phyloP scores from a whole-genome alignment of 345 rosid genomes.

The Durio zibethinus region DNA sequence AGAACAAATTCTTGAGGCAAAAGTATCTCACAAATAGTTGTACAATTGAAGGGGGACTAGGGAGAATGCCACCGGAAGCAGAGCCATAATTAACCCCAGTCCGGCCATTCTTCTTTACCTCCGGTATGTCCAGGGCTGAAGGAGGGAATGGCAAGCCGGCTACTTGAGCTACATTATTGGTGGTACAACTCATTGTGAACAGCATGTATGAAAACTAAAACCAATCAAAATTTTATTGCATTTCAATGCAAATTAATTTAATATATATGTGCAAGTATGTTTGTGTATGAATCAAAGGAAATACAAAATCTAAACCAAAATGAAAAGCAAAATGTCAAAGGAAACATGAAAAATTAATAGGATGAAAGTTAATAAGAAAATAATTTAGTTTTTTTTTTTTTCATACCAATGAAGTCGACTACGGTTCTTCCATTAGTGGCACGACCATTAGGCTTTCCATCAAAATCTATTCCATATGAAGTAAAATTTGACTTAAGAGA shows the following conservation, averaged over 20 bases:
- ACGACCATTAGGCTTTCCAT: not conserved
- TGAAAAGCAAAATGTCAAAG: too few species aligned
- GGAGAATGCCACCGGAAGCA: not conserved
- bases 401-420: not conserved
- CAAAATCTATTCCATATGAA: constrained; percentile 11
- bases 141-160: constrained; percentile 6
- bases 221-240: too few species aligned
- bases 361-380: not conserved
- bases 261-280: too few species aligned
- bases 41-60: not conserved
- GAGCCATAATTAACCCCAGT: constrained; percentile 4
- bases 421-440: not conserved
- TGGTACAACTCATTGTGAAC: not conserved
- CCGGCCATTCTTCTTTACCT: not conserved
- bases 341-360: too few species aligned
- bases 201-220: not conserved
- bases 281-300: too few species aligned
- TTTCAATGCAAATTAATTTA: too few species aligned
- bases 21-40: not conserved
- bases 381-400: not conserved
- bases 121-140: not conserved
- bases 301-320: too few species aligned
- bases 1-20: not conserved
- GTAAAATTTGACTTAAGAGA: not conserved
- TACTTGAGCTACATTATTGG: not conserved